Evolutionary conservation across 192 early-diverging fungal species (phyloP).

Genomic region (Coemansia sp.): DNA sequence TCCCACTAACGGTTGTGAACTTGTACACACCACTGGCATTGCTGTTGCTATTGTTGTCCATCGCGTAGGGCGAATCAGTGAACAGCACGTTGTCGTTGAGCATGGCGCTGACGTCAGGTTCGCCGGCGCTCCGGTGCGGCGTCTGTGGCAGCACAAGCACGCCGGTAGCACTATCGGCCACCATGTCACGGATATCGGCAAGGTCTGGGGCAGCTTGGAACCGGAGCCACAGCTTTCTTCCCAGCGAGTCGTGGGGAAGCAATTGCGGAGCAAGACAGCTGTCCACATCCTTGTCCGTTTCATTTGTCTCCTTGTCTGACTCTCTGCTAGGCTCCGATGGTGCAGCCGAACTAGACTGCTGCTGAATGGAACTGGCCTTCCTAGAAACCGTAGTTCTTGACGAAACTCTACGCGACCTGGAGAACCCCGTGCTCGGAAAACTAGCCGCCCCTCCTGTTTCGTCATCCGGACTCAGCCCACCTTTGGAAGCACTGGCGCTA

Average conservation of each 20-base stretch:
- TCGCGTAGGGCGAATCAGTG: slow-evolving; percentile 11
- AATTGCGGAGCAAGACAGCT: background rate
- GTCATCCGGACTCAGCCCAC: background rate
- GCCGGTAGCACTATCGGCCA: slow-evolving; percentile 28
- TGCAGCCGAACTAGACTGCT: background rate
- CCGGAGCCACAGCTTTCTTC: slow-evolving; percentile 38
- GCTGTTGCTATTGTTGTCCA: background rate
- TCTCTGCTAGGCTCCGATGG: background rate
- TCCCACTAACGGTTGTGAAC: slow-evolving; percentile 45
- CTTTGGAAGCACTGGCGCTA: background rate
- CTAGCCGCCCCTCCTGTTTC: background rate
- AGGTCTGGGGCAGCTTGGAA: slow-evolving; percentile 29
- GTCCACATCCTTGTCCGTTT: background rate
- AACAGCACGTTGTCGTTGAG: slow-evolving; percentile 50
- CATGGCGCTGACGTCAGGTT: slow-evolving; percentile 20
- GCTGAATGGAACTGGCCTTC: background rate
- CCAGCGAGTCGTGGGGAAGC: slow-evolving; percentile 37
- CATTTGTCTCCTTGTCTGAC: background rate
- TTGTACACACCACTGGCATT: background rate
- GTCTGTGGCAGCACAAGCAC: slow-evolving; percentile 26
- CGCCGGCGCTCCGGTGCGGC: background rate
- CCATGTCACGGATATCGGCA: slow-evolving; percentile 42
- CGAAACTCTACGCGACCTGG: slow-evolving; percentile 25
- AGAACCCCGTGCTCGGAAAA: slow-evolving; percentile 48
- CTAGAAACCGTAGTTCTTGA: background rate